Base-by-base conservation (phyloP, 148 eudicot species). In the Talinum fruticosum region DNA sequence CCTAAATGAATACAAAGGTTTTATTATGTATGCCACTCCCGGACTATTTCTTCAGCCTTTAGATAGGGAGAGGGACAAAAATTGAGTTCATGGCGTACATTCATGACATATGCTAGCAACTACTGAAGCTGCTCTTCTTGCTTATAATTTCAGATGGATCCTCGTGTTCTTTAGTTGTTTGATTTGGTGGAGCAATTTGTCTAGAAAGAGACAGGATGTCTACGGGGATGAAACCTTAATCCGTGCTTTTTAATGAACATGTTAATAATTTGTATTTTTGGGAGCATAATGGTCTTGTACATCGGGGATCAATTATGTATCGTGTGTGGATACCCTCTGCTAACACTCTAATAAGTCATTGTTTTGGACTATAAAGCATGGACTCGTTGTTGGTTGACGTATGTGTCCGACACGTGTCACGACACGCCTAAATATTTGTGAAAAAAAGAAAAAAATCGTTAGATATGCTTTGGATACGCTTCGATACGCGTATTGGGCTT, bases 51-150 rank as follows among this genome's bases (percentile, higher is more conserved):
- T n/a, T 67, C n/a, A n/a, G n/a, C n/a, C n/a, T 69, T 37, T 12
- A 0, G 7, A 37, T 28, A 23, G 28, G 28, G 72, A 8, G 72
- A 37, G 19, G n/a, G n/a, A n/a, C n/a, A n/a, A n/a, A n/a, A n/a
- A 37, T 8, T 8, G 15, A 5, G 51, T 24, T 69, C 45, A 34
- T 69, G 51, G 30, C 16, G 8, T 21, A 37, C 38, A n/a, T 30
- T 59, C 26, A 2, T 29, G 26, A 59, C 28, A 57, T 57, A 2
- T 59, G 29, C 64, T 66, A 34, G 70, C 41, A 33, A 68, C 3
- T 68, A 68, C 30, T 68, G 71, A 69, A 37, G 72, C 49, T 69
- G 23, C 72, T 32, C 49, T 69, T 69, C 28, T 68, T 2, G 34
- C 5, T 69, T n/a, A 19, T 69, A 26, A 69, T 67, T 3, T 35